A percentile compares a stretch with the other conserved stretches of the same genome.
Conservation (phyloP, 1,139 yeast species). For the Pichia inconspicua region DNA sequence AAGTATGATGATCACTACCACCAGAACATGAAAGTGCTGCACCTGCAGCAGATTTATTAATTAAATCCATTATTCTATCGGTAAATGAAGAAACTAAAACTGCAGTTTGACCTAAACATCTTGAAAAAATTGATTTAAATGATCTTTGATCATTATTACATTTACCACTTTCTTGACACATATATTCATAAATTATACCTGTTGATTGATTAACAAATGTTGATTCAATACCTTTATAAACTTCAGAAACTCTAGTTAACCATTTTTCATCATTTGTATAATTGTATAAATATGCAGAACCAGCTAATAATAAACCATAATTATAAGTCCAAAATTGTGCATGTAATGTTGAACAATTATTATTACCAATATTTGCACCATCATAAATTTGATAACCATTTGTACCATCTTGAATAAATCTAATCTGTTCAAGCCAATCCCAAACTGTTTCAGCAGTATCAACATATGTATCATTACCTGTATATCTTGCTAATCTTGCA, state of each 20-base stretch:
- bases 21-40: slow-evolving; percentile 57
- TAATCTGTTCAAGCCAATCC: slow-evolving; percentile 57
- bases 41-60: slow-evolving; percentile 42
- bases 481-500: slow-evolving; percentile 79
- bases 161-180: slow-evolving; percentile 50
- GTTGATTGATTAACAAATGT: slow-evolving; percentile 37
- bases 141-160: slow-evolving; percentile 75
- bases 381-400: slow-evolving; percentile 49
- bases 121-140: slow-evolving; percentile 65
- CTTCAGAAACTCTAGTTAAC: slow-evolving; percentile 43
- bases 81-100: slow-evolving; percentile 46
- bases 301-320: slow-evolving; percentile 66
- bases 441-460: slow-evolving; percentile 61
- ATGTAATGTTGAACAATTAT: slow-evolving; percentile 50
- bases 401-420: slow-evolving; percentile 36
- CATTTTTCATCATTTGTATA: slow-evolving; percentile 45
- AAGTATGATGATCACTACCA: slow-evolving; percentile 48
- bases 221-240: slow-evolving; percentile 44
- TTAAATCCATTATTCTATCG: slow-evolving; percentile 35
- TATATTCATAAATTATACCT: slow-evolving; percentile 53
- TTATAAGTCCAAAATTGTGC: slow-evolving; percentile 68
- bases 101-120: slow-evolving; percentile 56
- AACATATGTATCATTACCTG: slow-evolving; percentile 53
- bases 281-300: slow-evolving; percentile 65
- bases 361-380: slow-evolving; percentile 52